Base-by-base conservation (phyloP, 805 yeast species). In the Metschnikowia proteae region DNA sequence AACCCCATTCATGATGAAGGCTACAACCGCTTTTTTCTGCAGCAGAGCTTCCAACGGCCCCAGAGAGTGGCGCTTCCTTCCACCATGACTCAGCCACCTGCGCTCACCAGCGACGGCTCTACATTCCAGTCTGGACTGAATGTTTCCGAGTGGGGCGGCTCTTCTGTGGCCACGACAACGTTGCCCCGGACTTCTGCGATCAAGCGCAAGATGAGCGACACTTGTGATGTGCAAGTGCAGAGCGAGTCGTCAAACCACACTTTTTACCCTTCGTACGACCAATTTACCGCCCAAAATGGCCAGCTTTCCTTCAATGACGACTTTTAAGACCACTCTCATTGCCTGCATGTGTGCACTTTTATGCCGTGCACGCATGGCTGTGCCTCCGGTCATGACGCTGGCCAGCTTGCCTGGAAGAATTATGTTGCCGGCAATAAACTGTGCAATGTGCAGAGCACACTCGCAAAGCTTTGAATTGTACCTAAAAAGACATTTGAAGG, bases 251-350 rank as follows among this genome's bases (percentile, higher is more conserved):
- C 13, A 17, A 4, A 13, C 11, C 43, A 40, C n/a, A 5, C 43
- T 2, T 13, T n/a, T n/a, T 35, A 38, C 27, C 50, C 47, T 29
- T 45, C 52, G 11, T 51, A 49, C 43, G 59, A 54, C 38, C 54
- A 54, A 40, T 73, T 63, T 51, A 57, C 63, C 38, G 54, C 56
- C n/a, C 64, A 63, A 43, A 75, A 77, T 53, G 82, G 82, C 11
- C 66, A 69, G 9, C 63, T 79, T 37, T 63, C 62, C 38, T 76
- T 79, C 52, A 61, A 75, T 53, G 83, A 78, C 51, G 80, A 78
- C 34, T 79, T 79, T 53, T 79, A 60, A 60, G 8, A n/a, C 17
- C 17, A 5, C 23, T 7, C 29, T 13, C 11, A 23, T 10, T 9
- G 6, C 11, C 34, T 5, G 34, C 3, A 6, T 28, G 9, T 32